Conservation (phyloP, 2,329 filamentous ascomycete genomes). For the Scedosporium minutisporum region DNA sequence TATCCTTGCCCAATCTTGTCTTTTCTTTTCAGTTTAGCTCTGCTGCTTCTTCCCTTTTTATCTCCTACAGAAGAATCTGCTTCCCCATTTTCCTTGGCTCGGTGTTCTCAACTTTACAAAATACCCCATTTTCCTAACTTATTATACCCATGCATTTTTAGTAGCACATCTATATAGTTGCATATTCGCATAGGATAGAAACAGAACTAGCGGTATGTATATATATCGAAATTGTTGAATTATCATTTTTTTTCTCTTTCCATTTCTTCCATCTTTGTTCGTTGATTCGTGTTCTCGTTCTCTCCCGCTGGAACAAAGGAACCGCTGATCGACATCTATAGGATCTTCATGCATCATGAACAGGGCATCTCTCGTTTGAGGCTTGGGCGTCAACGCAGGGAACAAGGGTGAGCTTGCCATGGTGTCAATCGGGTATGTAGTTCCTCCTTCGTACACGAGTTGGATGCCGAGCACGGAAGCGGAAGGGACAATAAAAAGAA, state of each 20-base stretch:
- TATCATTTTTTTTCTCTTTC: background rate
- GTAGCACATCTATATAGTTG: background rate
- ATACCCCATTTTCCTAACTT: background rate
- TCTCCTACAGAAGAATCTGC: background rate
- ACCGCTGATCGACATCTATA: background rate
- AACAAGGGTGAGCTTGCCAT: background rate
- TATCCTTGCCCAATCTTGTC: background rate
- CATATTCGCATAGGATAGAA: background rate
- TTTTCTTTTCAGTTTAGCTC: constrained; percentile 5
- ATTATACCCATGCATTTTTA: background rate
- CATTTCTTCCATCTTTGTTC: no score
- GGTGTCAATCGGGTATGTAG: background rate
- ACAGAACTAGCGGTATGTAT: constrained; percentile 2
- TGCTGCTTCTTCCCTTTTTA: background rate
- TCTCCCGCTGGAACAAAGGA: background rate
- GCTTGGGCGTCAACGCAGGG: background rate
- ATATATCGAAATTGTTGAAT: background rate
- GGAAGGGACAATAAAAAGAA: background rate
- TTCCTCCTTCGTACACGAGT: background rate
- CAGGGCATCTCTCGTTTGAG: background rate
- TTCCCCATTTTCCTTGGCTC: background rate
- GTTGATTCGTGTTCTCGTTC: no score
- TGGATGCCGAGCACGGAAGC: background rate
- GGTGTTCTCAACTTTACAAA: background rate
- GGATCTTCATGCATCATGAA: background rate